Evolutionary conservation across 345 rosid species (phyloP).

Genomic region (Melastoma malabathricum): DNA sequence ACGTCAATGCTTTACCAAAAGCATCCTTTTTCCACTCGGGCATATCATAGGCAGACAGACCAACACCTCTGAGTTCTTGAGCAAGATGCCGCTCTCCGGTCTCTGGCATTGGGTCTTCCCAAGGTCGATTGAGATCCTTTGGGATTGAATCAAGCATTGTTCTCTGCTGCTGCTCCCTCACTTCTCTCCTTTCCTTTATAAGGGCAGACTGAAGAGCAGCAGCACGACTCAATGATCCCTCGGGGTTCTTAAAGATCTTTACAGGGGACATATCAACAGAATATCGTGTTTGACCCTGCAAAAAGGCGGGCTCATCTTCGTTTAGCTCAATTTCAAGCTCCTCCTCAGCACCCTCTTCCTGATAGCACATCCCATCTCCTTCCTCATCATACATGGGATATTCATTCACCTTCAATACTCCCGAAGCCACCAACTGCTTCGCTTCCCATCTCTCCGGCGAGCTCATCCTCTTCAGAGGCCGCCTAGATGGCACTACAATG

Average conservation of each 20-base stretch:
- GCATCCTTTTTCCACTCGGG: slow-evolving; percentile 98
- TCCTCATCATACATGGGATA: slow-evolving; percentile 79
- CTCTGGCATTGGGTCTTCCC: slow-evolving; percentile 97
- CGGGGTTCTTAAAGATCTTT: slow-evolving; percentile 86
- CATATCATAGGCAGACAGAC: slow-evolving; percentile 75
- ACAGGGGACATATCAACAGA: slow-evolving; percentile 77
- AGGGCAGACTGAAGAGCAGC: slow-evolving; percentile 93
- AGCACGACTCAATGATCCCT: slow-evolving; percentile 84
- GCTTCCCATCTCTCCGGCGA: slow-evolving; percentile 87
- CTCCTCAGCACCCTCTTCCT: slow-evolving; percentile 82
- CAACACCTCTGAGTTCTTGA: slow-evolving; percentile 85
- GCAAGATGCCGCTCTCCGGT: slow-evolving; percentile 87
- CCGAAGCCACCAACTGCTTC: slow-evolving; percentile 82
- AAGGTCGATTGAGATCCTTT: slow-evolving; percentile 93
- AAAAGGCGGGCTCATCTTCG: slow-evolving; percentile 77
- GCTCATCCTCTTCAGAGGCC: slow-evolving; percentile 80
- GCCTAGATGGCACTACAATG: slow-evolving; percentile 32
- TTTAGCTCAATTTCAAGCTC: slow-evolving; percentile 91
- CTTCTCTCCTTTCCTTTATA: slow-evolving; percentile 72
- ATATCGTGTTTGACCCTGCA: slow-evolving; percentile 64
- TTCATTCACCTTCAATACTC: slow-evolving; percentile 45
- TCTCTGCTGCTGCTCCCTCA: slow-evolving; percentile 73
- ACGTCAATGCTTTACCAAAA: slow-evolving; percentile 59
- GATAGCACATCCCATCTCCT: slow-evolving; percentile 63
- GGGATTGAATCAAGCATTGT: slow-evolving; percentile 90